A percentile compares a stretch with the other conserved stretches of the same genome.
Evolutionary conservation across 2,329 filamentous ascomycete species (phyloP).

Genomic region (Fusarium sp.): DNA sequence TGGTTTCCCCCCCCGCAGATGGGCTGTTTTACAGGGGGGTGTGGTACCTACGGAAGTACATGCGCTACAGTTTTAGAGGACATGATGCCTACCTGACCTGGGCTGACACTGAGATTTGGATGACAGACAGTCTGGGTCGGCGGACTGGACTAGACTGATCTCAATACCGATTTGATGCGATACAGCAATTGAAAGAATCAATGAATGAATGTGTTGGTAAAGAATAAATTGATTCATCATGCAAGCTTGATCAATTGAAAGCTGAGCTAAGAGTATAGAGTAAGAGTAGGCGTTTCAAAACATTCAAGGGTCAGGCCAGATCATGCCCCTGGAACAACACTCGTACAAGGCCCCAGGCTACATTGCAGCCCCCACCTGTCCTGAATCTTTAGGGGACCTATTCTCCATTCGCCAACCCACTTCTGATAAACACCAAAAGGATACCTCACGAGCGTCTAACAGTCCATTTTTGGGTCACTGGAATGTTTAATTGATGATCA

Average conservation of each 20-base stretch:
- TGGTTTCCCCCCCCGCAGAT: neutral
- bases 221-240: constrained; percentile 7
- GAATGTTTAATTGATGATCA: constrained; percentile 3
- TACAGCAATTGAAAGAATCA: neutral
- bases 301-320: constrained; percentile 24
- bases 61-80: constrained; percentile 9
- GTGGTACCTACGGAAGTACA: constrained; percentile 12
- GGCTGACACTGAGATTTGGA: neutral
- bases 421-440: constrained; percentile 17
- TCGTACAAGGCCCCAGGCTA: neutral
- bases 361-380: constrained; percentile 1
- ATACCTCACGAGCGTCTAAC: neutral
- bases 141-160: neutral
- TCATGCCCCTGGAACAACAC: neutral
- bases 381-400: constrained; percentile 1
- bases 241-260: neutral
- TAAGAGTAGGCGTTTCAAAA: constrained; percentile 24
- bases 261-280: neutral
- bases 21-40: constrained; percentile 22
- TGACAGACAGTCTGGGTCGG: neutral
- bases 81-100: neutral
- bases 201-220: neutral
- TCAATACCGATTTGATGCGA: neutral
- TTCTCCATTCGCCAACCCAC: neutral
- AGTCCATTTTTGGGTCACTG: neutral